Conservation (phyloP, 1,284 basidiomycete species). For the Leccinum subspadiceum region DNA sequence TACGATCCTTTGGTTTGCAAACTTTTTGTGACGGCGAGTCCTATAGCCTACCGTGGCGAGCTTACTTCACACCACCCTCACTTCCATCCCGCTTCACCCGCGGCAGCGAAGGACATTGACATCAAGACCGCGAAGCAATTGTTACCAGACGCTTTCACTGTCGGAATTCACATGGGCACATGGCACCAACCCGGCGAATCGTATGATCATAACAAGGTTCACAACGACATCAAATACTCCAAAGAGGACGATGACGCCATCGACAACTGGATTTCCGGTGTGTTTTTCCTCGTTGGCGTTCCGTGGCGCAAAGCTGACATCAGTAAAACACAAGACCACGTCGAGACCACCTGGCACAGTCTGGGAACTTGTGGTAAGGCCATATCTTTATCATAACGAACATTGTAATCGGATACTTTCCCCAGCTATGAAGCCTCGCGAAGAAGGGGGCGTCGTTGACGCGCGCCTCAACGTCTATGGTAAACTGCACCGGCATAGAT, state of each 20-base stretch:
- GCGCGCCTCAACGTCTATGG: slow-evolving; percentile 67
- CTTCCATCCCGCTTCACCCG: slow-evolving; percentile 68
- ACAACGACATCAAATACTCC: slow-evolving; percentile 63
- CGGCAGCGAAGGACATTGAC: slow-evolving; percentile 60
- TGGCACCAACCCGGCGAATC: slow-evolving; percentile 59
- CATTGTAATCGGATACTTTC: neutral
- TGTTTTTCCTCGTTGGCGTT: neutral
- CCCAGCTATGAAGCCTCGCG: slow-evolving; percentile 69
- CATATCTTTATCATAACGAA: neutral
- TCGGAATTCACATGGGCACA: slow-evolving; percentile 72
- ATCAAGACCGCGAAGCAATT: slow-evolving; percentile 66
- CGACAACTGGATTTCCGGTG: slow-evolving; percentile 60
- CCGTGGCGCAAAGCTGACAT: neutral
- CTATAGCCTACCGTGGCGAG: slow-evolving; percentile 62
- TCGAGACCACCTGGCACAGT: slow-evolving; percentile 76
- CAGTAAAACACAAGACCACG: slow-evolving; percentile 44
- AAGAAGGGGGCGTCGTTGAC: slow-evolving; percentile 77
- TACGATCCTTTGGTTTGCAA: neutral
- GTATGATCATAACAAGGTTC: slow-evolving; percentile 56
- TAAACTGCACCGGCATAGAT: neutral
- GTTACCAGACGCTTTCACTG: slow-evolving; percentile 58
- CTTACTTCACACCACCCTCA: slow-evolving; percentile 70
- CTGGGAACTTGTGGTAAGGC: slow-evolving; percentile 43
- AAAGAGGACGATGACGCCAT: slow-evolving; percentile 68
- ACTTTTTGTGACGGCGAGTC: slow-evolving; percentile 2